Evolutionary conservation across 495 filamentous ascomycete genomes (phyloP), one percentile per base, ranked within the genome.

Genomic region (Penicillium coffeae): DNA sequence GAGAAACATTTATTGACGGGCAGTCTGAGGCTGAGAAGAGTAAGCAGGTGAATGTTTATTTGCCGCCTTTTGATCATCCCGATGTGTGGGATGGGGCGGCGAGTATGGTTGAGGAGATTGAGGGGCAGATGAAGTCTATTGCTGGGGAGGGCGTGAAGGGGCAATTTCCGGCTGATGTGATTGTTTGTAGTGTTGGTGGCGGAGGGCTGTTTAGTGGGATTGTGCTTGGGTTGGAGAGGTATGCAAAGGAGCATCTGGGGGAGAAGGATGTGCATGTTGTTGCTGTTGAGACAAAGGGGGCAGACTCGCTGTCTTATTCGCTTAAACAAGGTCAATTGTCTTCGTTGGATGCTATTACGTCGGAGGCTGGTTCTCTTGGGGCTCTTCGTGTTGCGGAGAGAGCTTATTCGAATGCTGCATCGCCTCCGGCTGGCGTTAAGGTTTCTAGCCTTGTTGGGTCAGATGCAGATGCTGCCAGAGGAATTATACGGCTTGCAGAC

Each of bases 151-250:
- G 43, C 1, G 36, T 21, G 2, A 33, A 42, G 44, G 50, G 30
- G 9, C n/a, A n/a, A n/a, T 55, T 67, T 15, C 62, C 53, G 8
- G 64, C 85, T 8, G 84, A 89, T 60, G 86, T 73, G 27, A 68
- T 97, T 8, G 75, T 95, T 10, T 91, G 87, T 59, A 85, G 76
- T 49, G 89, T 95, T 35, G 92, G 92, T 9, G 92, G 92, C 7
- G 92, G 92, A 2, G 92, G 92, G 0, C 66, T 97, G 40, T 78
- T 95, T 30, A 85, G 81, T 50, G 92, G 92, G 0, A 50, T 96
- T 3, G 73, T 88, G 64, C 63, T 77, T 47, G 90, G 88, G 1
- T 52, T 95, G 1, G 76, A 83, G 50, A 50, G 59, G 21, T 66
- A 75, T 58, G 59, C 69, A 12, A 50, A 38, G 59, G 45, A 20